A percentile compares a stretch with the other conserved stretches of the same genome.
Conservation (phyloP, 768 basidiomycete genomes). For the Psilocybe cyanescens region DNA sequence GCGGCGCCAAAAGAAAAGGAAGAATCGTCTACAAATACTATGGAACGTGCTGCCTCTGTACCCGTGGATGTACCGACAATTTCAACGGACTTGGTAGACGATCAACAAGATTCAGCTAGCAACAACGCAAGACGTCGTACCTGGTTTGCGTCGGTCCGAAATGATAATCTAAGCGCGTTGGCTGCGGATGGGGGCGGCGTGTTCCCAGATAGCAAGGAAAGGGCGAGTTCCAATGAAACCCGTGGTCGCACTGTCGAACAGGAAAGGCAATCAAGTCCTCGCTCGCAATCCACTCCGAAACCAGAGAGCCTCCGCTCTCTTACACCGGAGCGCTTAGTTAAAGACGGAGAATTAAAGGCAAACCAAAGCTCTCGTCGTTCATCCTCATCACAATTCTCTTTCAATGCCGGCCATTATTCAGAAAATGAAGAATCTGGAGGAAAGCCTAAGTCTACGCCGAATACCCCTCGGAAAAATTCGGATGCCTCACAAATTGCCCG, state of each 20-base stretch:
- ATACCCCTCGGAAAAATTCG: constrained; percentile 39
- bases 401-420: constrained; percentile 35
- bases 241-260: constrained; percentile 42
- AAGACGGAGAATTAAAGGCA: constrained; percentile 13
- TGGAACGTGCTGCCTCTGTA: constrained; percentile 13
- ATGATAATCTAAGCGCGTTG: constrained; percentile 34
- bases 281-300: constrained; percentile 39
- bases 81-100: constrained; percentile 19
- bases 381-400: constrained; percentile 50
- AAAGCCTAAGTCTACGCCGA: constrained; percentile 26
- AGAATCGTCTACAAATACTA: constrained; percentile 1
- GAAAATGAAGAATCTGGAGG: constrained; percentile 25
- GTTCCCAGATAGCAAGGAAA: constrained; percentile 15
- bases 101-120: constrained; percentile 21
- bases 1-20: neutral
- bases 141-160: constrained; percentile 57
- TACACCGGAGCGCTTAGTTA: constrained; percentile 14
- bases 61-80: constrained; percentile 12
- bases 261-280: constrained; percentile 25
- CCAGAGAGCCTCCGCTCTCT: constrained; percentile 18
- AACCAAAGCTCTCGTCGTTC: constrained; percentile 33
- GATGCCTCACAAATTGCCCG: constrained; percentile 32
- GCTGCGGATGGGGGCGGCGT: constrained; percentile 26
- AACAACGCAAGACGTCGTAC: constrained; percentile 49
- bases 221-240: constrained; percentile 26